Evolutionary conservation across 495 filamentous ascomycete species (phyloP), one percentile per base, ranked within the genome.

Genomic region (Annulohypoxylon moriforme): DNA sequence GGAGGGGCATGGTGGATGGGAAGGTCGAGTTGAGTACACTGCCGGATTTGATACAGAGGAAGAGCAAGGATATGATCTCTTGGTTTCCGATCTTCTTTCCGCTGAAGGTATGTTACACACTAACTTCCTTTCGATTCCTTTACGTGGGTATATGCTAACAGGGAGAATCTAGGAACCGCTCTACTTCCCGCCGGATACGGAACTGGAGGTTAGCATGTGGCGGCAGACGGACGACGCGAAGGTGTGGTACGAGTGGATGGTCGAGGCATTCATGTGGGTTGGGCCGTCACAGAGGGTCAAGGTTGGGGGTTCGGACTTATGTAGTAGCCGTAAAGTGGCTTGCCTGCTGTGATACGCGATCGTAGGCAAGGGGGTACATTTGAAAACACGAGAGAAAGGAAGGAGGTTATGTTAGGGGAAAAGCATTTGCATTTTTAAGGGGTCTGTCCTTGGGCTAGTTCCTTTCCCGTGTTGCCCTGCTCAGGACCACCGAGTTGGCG

Each of bases 81-180:
- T 99, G 96, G 96, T 99, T 99, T 79, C 96, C 96, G 8, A 98
- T 98, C 11, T 98, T 92, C 82, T 99, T 99, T 74, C 96, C 96
- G 6, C 78, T 99, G 9, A 97, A 97, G 90, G 95, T 96, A 85
- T 68, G 83, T 78, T 47, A 24, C 27, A 67, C 8, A 27, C 50
- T 46, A 36, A 67, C 3, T 52, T 64, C 16, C 5, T 31, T 38
- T 10, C 13, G n/a, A 55, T 50, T 10, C 8, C 10, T 40, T 40
- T 14, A 29, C 27, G 27, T 29, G 27, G 2, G n/a, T n/a, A n/a
- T 40, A 0, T 40, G 31, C 56, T 75, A 67, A 78, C 36, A n/a
- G 20, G 24, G 27, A 25, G 38, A 50, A 22, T n/a, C 46, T 52
- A 97, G 95, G 89, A 89, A 71, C 94, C 96, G 6, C 82, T 99